A percentile compares a stretch with the other conserved stretches of the same genome.
Conservation (phyloP, 768 basidiomycete genomes). For the Clitopilus passeckerianus region DNA sequence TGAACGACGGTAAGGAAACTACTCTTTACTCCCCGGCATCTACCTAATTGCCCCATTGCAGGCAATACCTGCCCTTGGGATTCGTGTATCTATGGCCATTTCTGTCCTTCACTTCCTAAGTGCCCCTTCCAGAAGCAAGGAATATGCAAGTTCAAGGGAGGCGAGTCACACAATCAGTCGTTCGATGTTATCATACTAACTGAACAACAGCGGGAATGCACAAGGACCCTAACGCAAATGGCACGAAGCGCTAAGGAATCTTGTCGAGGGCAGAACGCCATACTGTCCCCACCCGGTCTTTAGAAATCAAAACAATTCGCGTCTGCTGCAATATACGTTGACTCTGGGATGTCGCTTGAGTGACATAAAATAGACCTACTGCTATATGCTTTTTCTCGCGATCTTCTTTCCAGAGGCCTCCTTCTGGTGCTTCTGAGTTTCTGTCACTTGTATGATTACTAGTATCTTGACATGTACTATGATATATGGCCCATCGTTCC, state of each 20-base stretch:
- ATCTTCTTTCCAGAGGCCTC: no score
- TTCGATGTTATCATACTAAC: background rate
- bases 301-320: no score
- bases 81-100: constrained; percentile 50
- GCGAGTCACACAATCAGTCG: background rate
- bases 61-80: constrained; percentile 56
- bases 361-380: no score
- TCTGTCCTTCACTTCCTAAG: constrained; percentile 38
- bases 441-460: no score
- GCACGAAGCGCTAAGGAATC: background rate
- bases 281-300: no score
- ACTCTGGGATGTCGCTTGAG: no score
- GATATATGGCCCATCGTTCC: no score
- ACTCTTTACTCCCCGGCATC: constrained; percentile 4
- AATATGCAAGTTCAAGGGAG: constrained; percentile 13
- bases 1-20: background rate
- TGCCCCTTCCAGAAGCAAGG: constrained; percentile 48
- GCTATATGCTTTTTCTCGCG: no score
- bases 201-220: background rate
- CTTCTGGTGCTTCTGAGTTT: no score
- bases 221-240: background rate
- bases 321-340: no score
- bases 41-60: constrained; percentile 17
- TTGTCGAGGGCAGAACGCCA: background rate
- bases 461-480: no score